Conservation (phyloP, 83 land plant species). For the Picea mariana region DNA sequence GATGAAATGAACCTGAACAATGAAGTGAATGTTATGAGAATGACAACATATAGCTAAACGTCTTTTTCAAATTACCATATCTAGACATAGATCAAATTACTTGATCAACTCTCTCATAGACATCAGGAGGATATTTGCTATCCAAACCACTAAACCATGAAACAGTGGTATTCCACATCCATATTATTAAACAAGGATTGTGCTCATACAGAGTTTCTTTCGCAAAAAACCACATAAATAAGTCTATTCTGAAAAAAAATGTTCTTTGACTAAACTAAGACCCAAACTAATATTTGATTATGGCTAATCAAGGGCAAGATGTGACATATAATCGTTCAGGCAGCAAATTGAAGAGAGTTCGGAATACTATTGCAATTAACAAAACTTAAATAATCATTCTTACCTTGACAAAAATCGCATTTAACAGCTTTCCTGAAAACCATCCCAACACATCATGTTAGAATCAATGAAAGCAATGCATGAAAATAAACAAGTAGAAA, state of each 20-base stretch:
- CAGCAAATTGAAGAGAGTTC: not conserved
- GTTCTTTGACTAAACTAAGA: not conserved
- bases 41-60: too few relatives aligned
- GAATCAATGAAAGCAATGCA: not conserved
- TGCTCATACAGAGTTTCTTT: not conserved
- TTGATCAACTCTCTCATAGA: not conserved
- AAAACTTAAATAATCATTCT: not conserved
- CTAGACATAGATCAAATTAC: not conserved
- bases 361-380: not conserved
- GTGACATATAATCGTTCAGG: not conserved
- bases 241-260: not conserved
- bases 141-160: not conserved
- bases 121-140: not conserved
- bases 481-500: too few relatives aligned
- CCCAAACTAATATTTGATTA: not conserved
- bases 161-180: not conserved
- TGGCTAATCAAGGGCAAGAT: not conserved
- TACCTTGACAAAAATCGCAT: constrained; percentile 7
- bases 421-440: not conserved
- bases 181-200: not conserved
- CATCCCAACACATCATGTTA: not conserved
- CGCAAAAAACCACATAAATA: not conserved
- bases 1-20: constrained; percentile 11
- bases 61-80: not conserved
- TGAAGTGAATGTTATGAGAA: not conserved